Conservation (phyloP, 139 green algal genomes). For the Closterium sp. region DNA sequence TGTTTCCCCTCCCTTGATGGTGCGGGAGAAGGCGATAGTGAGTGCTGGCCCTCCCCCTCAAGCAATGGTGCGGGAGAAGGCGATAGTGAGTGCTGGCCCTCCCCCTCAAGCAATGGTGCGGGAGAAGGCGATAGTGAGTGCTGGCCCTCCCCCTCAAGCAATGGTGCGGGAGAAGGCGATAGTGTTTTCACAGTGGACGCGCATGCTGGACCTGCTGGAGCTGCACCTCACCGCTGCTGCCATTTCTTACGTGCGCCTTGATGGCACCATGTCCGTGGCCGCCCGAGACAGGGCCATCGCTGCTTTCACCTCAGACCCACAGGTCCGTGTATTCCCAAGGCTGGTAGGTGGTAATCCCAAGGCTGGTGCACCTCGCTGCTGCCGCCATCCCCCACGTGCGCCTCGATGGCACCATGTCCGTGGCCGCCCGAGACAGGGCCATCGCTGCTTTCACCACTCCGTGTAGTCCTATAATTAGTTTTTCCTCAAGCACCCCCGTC, state of each 20-base stretch:
- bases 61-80: conserved; percentile 36
- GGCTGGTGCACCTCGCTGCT: too few species aligned
- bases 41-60: too few species aligned
- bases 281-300: conserved; percentile 61
- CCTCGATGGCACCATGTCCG: conserved; percentile 75
- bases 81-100: conserved; percentile 32
- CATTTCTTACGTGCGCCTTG: conserved; percentile 68
- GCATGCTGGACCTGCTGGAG: conserved; percentile 89
- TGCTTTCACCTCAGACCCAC: conserved; percentile 18
- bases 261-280: conserved; percentile 68
- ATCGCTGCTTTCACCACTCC: conserved; percentile 35
- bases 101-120: neutral
- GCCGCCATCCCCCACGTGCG: conserved; percentile 43
- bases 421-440: conserved; percentile 61
- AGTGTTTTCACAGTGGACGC: conserved; percentile 74
- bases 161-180: conserved; percentile 40
- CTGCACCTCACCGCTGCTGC: conserved; percentile 58
- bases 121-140: neutral
- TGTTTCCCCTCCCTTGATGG: neutral
- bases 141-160: too few species aligned
- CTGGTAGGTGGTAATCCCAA: too few species aligned
- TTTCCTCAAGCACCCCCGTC: too few species aligned
- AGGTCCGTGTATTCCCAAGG: too few species aligned
- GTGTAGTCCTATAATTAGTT: too few species aligned
- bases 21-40: neutral